Evolutionary conservation across 176 grass and related monocot species (phyloP).

Genomic region (Aegilops tauschii): DNA sequence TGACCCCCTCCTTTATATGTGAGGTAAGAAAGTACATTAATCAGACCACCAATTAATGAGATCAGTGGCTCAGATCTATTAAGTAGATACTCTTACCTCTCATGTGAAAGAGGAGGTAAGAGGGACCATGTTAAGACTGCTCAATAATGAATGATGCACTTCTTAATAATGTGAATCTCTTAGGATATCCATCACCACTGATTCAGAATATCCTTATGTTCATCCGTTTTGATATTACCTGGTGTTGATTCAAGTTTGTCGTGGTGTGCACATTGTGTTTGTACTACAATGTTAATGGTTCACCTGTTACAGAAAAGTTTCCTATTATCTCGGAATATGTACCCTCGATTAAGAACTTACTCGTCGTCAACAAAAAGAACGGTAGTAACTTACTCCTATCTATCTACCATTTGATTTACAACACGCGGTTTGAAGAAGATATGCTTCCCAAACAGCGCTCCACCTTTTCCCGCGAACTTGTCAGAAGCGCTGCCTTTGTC

Average conservation of each 20-base stretch:
- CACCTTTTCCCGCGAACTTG: no score
- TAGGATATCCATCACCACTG: not conserved
- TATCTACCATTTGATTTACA: not conserved
- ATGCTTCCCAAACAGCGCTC: no score
- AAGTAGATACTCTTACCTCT: no score
- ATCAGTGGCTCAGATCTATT: no score
- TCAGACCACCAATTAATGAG: no score
- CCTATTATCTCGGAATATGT: not conserved
- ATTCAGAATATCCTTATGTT: not conserved
- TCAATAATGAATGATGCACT: not conserved
- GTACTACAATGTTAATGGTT: not conserved
- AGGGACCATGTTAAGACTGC: no score
- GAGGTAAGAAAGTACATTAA: no score
- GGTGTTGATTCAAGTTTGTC: not conserved
- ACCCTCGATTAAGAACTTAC: not conserved
- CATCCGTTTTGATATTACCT: not conserved
- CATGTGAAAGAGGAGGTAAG: no score
- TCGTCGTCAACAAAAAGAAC: not conserved
- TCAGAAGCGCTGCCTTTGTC: no score
- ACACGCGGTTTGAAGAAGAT: not conserved
- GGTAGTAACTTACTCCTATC: not conserved
- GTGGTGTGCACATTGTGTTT: not conserved
- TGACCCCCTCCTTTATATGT: no score
- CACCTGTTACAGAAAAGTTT: not conserved
- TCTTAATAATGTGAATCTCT: not conserved